phyloP scores from a whole-genome alignment of 495 filamentous ascomycete species.

The Lasiosphaeria ovina region DNA sequence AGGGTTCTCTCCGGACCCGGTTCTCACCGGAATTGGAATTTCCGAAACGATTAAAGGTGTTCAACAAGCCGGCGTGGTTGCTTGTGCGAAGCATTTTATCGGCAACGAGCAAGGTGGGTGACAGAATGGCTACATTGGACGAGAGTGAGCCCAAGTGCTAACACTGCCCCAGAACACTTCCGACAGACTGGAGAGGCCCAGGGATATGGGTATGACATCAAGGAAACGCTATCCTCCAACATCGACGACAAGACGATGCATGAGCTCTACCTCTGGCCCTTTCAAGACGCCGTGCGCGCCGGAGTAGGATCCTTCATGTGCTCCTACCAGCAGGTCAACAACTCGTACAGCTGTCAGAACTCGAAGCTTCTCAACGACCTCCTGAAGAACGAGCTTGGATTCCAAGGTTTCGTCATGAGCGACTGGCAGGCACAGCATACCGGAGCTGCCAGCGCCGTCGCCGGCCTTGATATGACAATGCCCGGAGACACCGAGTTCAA shows the following conservation, averaged over 20 bases:
- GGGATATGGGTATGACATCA: constrained; percentile 62
- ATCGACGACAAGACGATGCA: constrained; percentile 94
- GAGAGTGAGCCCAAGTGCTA: not conserved
- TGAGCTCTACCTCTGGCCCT: constrained; percentile 84
- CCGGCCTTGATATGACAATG: constrained; percentile 95
- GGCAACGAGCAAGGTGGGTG: constrained; percentile 58
- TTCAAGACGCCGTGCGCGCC: constrained; percentile 41
- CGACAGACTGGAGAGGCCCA: constrained; percentile 66
- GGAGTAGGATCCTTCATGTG: constrained; percentile 91
- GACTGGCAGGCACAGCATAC: constrained; percentile 88
- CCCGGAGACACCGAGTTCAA: constrained; percentile 81
- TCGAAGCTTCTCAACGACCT: constrained; percentile 76
- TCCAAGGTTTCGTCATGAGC: constrained; percentile 91
- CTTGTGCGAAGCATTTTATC: constrained; percentile 81
- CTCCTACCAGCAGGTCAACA: constrained; percentile 90
- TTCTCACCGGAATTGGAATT: constrained; percentile 71
- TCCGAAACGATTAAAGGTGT: constrained; percentile 75
- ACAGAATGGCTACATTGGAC: not conserved
- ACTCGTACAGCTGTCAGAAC: constrained; percentile 82
- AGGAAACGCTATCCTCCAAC: constrained; percentile 70
- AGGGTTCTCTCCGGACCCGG: constrained; percentile 72
- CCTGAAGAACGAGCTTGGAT: constrained; percentile 87
- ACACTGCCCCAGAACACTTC: constrained; percentile 67
- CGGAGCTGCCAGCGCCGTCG: constrained; percentile 73
- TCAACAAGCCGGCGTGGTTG: constrained; percentile 77